Evolutionary conservation across 768 basidiomycete genomes (phyloP), one percentile per base, ranked within the genome.

Genomic region (Lactarius sp.): DNA sequence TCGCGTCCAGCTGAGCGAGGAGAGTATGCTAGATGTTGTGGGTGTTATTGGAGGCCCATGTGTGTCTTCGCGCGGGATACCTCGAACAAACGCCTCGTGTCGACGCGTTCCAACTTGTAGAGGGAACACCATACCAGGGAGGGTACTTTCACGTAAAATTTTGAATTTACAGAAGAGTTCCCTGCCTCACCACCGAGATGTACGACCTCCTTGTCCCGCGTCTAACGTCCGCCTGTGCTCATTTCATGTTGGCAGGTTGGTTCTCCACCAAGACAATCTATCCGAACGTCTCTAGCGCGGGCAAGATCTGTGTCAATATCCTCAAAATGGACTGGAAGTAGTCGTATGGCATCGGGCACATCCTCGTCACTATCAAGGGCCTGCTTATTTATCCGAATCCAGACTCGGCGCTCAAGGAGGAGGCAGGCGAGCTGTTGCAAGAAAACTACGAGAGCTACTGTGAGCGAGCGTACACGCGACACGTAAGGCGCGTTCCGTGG

Each of bases 261-360:
- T 90, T 97, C 68, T 78, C 82, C 14, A 97, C 95, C 56, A 97
- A 96, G 78, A 95, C 98, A 61, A 97, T 98, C 75, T 96, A 98
- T 70, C 95, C 96, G 0, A 98, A 98, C 70, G 93, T 98, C 46
- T 95, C 94, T 0, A 80, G 83, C 39, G 74, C 83, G 0, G 94
- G 94, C 16, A 94, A 97, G 75, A 98, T 98, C 69, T 98, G 94
- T 73, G 94, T 97, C 13, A 95, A 95, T 77, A 98, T 94, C 7
- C 78, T 98, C 31, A 98, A 97, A n/a, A n/a, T n/a, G n/a, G n/a
- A n/a, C n/a, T n/a, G n/a, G n/a, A n/a, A n/a, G n/a, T n/a, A n/a
- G n/a, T 83, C 86, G 13, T 95, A 92, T 70, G 95, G 95, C 54
- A 93, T 98, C 36, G 84, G 80, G 14, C 92, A 95, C 73, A 96